A percentile compares a stretch with the other conserved stretches of the same genome.
Evolutionary conservation across 1,139 yeast genomes (phyloP).

Genomic region (Candida tropicalis): DNA sequence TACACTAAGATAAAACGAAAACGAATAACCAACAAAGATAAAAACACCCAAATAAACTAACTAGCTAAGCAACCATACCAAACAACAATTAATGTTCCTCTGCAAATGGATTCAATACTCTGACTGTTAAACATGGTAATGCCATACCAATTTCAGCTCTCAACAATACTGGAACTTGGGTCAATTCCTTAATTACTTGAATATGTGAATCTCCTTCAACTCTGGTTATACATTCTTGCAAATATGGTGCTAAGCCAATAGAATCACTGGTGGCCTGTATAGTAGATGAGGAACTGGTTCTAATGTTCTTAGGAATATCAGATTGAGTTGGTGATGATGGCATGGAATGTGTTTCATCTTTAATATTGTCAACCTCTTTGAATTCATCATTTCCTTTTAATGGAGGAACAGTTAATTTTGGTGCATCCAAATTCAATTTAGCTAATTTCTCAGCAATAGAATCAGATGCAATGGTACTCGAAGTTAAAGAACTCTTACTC

Average conservation of each 20-base stretch:
- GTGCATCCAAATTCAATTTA: constrained; percentile 54
- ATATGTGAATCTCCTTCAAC: constrained; percentile 63
- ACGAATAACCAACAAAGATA: not conserved
- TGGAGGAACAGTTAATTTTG: constrained; percentile 48
- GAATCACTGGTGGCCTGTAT: constrained; percentile 15
- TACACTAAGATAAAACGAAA: not conserved
- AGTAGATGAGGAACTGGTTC: constrained; percentile 29
- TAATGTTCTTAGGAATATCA: constrained; percentile 25
- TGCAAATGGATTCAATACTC: constrained; percentile 87
- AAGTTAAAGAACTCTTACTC: constrained; percentile 36
- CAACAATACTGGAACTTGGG: constrained; percentile 79
- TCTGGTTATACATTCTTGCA: constrained; percentile 57
- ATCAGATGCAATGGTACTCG: constrained; percentile 37
- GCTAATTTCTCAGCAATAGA: constrained; percentile 51
- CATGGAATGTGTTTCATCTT: constrained; percentile 23
- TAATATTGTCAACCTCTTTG: constrained; percentile 7
- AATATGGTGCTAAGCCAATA: constrained; percentile 53
- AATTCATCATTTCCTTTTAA: constrained; percentile 12
- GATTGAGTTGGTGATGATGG: constrained; percentile 32
- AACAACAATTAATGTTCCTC: constrained; percentile 6
- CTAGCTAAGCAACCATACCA: not conserved
- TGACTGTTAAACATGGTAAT: constrained; percentile 89
- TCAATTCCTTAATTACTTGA: constrained; percentile 80
- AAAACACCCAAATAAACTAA: not conserved
- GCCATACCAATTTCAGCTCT: constrained; percentile 96